phyloP scores from a whole-genome alignment of 768 basidiomycete genomes.

The Boletus edulis region DNA sequence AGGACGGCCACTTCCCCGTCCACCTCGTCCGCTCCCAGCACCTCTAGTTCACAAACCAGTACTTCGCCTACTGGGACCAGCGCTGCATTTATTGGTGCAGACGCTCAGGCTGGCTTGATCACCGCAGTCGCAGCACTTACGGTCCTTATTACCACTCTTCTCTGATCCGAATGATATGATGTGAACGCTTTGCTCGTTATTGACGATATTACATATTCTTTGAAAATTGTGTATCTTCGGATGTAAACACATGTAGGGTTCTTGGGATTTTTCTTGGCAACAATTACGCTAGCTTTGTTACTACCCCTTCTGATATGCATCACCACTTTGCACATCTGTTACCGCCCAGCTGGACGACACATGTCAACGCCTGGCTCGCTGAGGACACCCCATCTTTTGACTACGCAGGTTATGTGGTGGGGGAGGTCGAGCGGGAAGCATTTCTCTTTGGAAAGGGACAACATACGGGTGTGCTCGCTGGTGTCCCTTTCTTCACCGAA shows the following conservation, averaged over 20 bases:
- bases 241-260: not conserved
- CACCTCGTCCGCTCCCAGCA: conserved; percentile 14
- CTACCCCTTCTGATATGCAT: conserved; percentile 13
- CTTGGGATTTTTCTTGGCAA: no score
- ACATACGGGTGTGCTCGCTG: conserved; percentile 77
- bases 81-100: conserved; percentile 30
- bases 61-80: conserved; percentile 28
- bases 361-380: conserved; percentile 78
- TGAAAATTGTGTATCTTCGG: not conserved
- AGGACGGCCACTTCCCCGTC: conserved; percentile 12
- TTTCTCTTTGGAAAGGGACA: conserved; percentile 89
- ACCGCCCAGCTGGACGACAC: conserved; percentile 88
- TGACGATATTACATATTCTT: not conserved
- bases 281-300: no score
- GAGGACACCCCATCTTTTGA: conserved; percentile 98
- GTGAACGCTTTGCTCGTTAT: not conserved
- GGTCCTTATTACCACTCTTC: conserved; percentile 27
- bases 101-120: conserved; percentile 32
- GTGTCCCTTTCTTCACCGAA: conserved; percentile 93
- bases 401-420: conserved; percentile 95
- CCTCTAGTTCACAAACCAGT: conserved; percentile 26
- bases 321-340: conserved; percentile 62
- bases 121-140: conserved; percentile 35
- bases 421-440: conserved; percentile 83
- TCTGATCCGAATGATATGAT: conserved; percentile 13